Evolutionary conservation across 1,284 basidiomycete genomes (phyloP).

Genomic region (Gymnopus androsaceus): DNA sequence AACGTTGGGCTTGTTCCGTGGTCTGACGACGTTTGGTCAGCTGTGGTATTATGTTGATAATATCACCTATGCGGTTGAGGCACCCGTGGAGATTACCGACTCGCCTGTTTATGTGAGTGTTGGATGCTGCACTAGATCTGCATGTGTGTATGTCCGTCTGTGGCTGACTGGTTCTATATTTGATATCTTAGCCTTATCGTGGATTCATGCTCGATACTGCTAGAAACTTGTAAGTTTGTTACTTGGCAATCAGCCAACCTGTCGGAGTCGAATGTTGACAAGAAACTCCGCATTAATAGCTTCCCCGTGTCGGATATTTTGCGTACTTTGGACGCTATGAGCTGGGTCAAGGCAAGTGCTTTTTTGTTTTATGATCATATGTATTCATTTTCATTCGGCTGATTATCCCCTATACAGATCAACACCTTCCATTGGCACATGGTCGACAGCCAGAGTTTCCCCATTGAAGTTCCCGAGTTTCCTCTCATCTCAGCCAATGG

Average conservation of each 20-base stretch:
- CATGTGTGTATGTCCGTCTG: too few relatives aligned
- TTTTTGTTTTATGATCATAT: conserved; percentile 61
- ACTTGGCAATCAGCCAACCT: not conserved
- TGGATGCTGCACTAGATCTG: not conserved
- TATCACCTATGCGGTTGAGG: conserved; percentile 56
- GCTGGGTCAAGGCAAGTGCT: conserved; percentile 73
- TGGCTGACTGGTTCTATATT: conserved; percentile 7
- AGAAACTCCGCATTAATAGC: conserved; percentile 42
- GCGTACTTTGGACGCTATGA: conserved; percentile 82
- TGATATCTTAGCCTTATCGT: conserved; percentile 60
- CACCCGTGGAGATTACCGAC: conserved; percentile 63
- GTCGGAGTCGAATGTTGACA: not conserved
- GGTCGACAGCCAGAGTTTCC: conserved; percentile 77
- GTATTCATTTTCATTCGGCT: conserved; percentile 27
- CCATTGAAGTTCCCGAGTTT: conserved; percentile 65
- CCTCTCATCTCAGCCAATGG: conserved; percentile 64
- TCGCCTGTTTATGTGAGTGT: conserved; percentile 63
- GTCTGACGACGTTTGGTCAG: conserved; percentile 82
- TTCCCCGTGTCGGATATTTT: conserved; percentile 70
- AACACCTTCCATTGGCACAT: conserved; percentile 84
- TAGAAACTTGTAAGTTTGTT: conserved; percentile 3
- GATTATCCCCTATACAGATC: conserved; percentile 40
- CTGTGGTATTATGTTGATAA: conserved; percentile 63
- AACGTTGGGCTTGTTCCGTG: conserved; percentile 77
- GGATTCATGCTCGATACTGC: conserved; percentile 81